Evolutionary conservation across 148 eudicot genomes (phyloP), one percentile per base, ranked within the genome.

Genomic region (Hydrangea macrophylla): DNA sequence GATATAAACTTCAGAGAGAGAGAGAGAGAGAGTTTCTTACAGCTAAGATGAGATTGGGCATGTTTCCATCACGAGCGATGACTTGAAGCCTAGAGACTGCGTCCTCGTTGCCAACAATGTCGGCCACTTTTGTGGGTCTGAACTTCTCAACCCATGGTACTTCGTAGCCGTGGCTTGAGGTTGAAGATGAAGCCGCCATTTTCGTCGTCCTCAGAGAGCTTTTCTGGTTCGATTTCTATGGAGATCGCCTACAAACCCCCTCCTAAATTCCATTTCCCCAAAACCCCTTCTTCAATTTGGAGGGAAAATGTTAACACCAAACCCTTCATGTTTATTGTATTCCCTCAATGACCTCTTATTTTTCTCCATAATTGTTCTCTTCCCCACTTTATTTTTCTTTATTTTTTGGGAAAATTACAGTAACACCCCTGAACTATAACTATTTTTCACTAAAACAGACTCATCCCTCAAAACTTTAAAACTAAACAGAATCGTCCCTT

Each of bases 131-230:
- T 65, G 78, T 64, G 36, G 98, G 98, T 44, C 96, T 75, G 87
- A 65, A 90, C 84, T 93, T 93, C 83, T 93, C 98, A 8, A 93
- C 96, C 96, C 98, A 90, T 28, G 98, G 98, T 23, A 88, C 76
- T 63, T 93, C 95, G 86, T 84, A 79, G 20, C 81, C 74, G 27
- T 65, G 71, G 22, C 72, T 70, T 18, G 79, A 37, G 8, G 79
- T 57, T 35, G 82, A 82, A 42, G 82, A 71, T 0, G 81, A 70
- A 7, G 86, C 71, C 70, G 87, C 86, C 92, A 82, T 87, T 76
- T 6, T 25, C 22, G 44, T 37, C 30, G 55, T 17, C n/a, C 53
- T 2, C 23, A 18, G 53, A 48, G 22, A 48, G 6, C 23, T n/a
- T 48, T 3, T 20, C 22, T 15, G 53, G 5, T 48, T 48, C 53